Base-by-base conservation (phyloP, 257 asterid genomes). In the Nemophila menziesii region DNA sequence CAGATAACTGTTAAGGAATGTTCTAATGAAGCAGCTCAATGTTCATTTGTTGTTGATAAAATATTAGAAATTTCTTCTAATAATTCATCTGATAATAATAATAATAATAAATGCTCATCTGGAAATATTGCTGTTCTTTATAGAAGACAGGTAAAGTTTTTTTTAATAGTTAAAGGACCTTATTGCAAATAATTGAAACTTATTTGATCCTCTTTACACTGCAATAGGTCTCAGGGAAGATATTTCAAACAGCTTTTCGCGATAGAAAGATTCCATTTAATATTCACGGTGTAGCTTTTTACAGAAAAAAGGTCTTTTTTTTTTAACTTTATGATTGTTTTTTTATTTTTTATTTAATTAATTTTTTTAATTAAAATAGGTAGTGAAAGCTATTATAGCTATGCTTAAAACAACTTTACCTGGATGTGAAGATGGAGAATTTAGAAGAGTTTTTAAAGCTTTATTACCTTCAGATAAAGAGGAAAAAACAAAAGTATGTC, bases 271-370 rank as follows among this genome's bases (percentile, higher is more conserved):
- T 89, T 58, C 95, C 95, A 44, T 89, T 89, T 55, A 89, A 89
- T 62, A 44, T 65, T 44, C 98, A 89, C 53, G 98, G 98, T 14
- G 98, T 89, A 68, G 98, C 98, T 63, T 80, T 89, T 86, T 89
- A 89, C 49, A 78, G 94, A 61, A 89, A 89, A 80, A 83, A 89
- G 95, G 98, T 84, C 53, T 54, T 53, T 45, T 20, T 42, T 24
- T 55, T 26, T 50, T 52, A 22, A 8, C 21, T 53, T 23, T 16
- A 14, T 17, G 13, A 45, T 46, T 29, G 27, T 16, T n/a, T n/a
- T n/a, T n/a, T n/a, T n/a, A n/a, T n/a, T n/a, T n/a, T n/a, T n/a
- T n/a, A n/a, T n/a, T n/a, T n/a, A n/a, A n/a, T n/a, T n/a, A n/a
- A n/a, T n/a, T n/a, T n/a, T n/a, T n/a, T 41, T 39, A 54, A 46